phyloP scores from a whole-genome alignment of 257 asterid genomes.

The Fraxinus excelsior region DNA sequence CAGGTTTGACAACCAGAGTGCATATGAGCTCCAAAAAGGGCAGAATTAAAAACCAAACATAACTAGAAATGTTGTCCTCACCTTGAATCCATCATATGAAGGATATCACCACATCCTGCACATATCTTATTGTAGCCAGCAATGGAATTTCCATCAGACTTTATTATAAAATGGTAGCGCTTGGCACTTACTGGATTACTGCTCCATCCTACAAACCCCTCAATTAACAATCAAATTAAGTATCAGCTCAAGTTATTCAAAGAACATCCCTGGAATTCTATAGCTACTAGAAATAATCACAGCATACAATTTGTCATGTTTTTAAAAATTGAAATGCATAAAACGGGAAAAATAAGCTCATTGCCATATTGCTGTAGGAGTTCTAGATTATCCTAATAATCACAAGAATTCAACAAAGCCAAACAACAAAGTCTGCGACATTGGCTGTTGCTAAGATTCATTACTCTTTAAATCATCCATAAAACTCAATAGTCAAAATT shows the following conservation, averaged over 20 bases:
- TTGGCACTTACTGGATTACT: constrained; percentile 87
- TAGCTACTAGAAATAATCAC: not conserved
- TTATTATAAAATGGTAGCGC: constrained; percentile 88
- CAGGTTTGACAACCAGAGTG: not conserved
- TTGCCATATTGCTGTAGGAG: not conserved
- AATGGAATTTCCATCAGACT: constrained; percentile 85
- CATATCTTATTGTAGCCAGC: constrained; percentile 75
- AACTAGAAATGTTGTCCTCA: constrained; percentile 24
- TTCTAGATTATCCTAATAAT: no score
- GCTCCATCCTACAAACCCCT: constrained; percentile 73
- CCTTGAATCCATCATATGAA: constrained; percentile 78
- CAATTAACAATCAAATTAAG: not conserved
- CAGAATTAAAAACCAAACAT: not conserved
- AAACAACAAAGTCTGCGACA: no score
- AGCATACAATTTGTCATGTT: not conserved
- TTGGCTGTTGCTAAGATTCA: no score
- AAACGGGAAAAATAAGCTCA: not conserved
- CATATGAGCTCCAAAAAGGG: not conserved
- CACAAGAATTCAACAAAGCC: not conserved
- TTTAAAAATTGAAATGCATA: not conserved
- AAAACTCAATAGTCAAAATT: not conserved
- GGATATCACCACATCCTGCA: constrained; percentile 73
- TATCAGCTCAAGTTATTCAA: not conserved
- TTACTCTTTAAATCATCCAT: not conserved
- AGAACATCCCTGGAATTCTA: not conserved